Evolutionary conservation across 1,284 basidiomycete species (phyloP).

Genomic region (Sanguinoderma infundibulare): DNA sequence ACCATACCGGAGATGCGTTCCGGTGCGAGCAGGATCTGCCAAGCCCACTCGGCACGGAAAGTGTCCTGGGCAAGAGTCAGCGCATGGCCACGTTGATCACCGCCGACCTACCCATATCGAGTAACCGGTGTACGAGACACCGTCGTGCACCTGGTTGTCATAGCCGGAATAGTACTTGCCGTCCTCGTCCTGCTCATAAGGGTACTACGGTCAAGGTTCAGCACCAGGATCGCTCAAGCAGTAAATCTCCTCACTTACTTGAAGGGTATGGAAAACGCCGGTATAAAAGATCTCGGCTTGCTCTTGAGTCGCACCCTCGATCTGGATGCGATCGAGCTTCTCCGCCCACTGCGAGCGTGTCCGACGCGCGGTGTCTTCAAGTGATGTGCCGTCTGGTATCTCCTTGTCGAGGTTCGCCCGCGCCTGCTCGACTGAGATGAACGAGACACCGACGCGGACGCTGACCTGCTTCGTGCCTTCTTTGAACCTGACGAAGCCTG

Average conservation of each 20-base stretch:
- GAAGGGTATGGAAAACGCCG: constrained; percentile 68
- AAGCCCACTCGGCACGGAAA: constrained; percentile 80
- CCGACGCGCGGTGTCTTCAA: constrained; percentile 64
- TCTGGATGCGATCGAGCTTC: constrained; percentile 66
- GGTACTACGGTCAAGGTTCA: constrained; percentile 54
- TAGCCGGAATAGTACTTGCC: constrained; percentile 80
- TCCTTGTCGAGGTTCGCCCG: constrained; percentile 63
- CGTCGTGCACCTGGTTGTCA: constrained; percentile 64
- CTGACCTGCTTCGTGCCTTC: constrained; percentile 46
- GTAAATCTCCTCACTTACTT: constrained; percentile 43
- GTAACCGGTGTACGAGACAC: constrained; percentile 79
- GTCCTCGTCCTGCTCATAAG: constrained; percentile 77
- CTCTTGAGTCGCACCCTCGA: constrained; percentile 59
- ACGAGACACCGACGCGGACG: constrained; percentile 77
- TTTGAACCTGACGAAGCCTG: constrained; percentile 63
- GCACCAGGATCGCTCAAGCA: constrained; percentile 10
- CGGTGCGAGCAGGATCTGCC: constrained; percentile 78
- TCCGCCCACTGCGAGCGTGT: constrained; percentile 75
- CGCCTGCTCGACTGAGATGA: constrained; percentile 81
- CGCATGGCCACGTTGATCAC: background rate
- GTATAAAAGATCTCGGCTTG: constrained; percentile 69
- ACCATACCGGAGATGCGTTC: constrained; percentile 80
- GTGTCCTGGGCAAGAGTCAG: constrained; percentile 56
- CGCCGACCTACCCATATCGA: constrained; percentile 71
- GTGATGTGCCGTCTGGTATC: constrained; percentile 59